Percentiles rank a stretch among this genome's conserved stretches.
phyloP scores from a whole-genome alignment of 2,329 filamentous ascomycete genomes.

The Exophiala aquamarina region DNA sequence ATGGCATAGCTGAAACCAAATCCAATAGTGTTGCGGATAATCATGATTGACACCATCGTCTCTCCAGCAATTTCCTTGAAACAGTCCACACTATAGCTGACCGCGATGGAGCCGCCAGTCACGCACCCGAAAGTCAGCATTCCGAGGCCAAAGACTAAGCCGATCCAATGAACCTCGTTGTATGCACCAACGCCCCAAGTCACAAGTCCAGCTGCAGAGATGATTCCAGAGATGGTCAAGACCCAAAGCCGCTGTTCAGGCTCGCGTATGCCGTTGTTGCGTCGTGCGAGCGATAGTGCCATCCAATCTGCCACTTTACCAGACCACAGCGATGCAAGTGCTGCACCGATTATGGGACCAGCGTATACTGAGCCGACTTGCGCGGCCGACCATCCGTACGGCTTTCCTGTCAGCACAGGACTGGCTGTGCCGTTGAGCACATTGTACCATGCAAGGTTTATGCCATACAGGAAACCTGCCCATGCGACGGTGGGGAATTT shows the following conservation, averaged over 20 bases:
- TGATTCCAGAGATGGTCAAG: slow-evolving; percentile 34
- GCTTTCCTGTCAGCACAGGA: slow-evolving; percentile 28
- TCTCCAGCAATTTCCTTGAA: slow-evolving; percentile 51
- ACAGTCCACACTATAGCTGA: slow-evolving; percentile 50
- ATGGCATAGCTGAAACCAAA: slow-evolving; percentile 53
- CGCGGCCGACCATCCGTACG: slow-evolving; percentile 32
- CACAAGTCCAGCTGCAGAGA: slow-evolving; percentile 46
- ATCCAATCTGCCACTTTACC: slow-evolving; percentile 27
- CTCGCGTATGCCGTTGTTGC: slow-evolving; percentile 26
- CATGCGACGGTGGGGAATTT: slow-evolving; percentile 40
- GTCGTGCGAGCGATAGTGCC: slow-evolving; percentile 19
- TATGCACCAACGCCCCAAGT: slow-evolving; percentile 54
- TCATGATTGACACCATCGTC: slow-evolving; percentile 51
- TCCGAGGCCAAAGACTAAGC: slow-evolving; percentile 42
- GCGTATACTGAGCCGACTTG: slow-evolving; percentile 30
- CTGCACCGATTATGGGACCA: slow-evolving; percentile 26
- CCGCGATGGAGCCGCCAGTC: slow-evolving; percentile 43
- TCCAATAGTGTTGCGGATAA: slow-evolving; percentile 51
- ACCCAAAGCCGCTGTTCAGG: slow-evolving; percentile 28
- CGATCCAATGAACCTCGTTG: slow-evolving; percentile 49
- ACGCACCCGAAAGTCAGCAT: slow-evolving; percentile 33
- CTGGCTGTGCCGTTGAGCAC: slow-evolving; percentile 34
- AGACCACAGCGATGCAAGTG: slow-evolving; percentile 18
- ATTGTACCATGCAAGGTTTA: slow-evolving; percentile 37
- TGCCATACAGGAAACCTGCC: slow-evolving; percentile 41